Evolutionary conservation across 306 rosid species (phyloP).

Genomic region (Prunus fruticosa): DNA sequence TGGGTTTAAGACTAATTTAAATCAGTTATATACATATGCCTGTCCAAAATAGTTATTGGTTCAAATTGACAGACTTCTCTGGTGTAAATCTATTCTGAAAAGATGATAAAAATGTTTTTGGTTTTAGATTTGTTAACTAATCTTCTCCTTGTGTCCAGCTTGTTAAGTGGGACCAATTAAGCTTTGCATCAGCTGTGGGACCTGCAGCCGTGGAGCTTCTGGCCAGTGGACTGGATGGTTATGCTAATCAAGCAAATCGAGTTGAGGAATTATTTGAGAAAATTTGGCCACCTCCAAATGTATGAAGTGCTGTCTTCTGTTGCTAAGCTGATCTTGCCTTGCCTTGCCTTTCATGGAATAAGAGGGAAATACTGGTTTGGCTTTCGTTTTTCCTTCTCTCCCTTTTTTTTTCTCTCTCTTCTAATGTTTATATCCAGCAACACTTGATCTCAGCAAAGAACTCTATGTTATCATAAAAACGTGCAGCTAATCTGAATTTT

Average conservation of each 20-base stretch:
- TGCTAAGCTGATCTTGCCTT: conserved; percentile 14
- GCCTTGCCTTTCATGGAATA: conserved; percentile 28
- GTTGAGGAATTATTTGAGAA: conserved; percentile 76
- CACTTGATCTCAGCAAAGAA: background rate
- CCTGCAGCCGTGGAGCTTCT: conserved; percentile 85
- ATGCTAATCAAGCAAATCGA: conserved; percentile 79
- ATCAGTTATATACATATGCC: background rate
- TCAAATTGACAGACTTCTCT: background rate
- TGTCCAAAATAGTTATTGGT: background rate
- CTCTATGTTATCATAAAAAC: background rate
- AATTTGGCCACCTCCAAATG: conserved; percentile 99
- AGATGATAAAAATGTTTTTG: background rate
- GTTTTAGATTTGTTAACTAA: conserved; percentile 15
- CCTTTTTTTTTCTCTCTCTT: background rate
- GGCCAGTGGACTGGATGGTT: conserved; percentile 75
- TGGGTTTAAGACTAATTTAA: background rate
- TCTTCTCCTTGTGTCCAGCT: conserved; percentile 47
- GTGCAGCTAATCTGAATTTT: background rate
- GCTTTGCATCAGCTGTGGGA: conserved; percentile 76
- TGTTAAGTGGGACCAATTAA: conserved; percentile 75
- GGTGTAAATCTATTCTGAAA: background rate
- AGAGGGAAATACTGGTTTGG: conserved; percentile 9
- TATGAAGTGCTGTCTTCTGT: conserved; percentile 39
- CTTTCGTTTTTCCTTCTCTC: background rate
- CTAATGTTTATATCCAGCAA: background rate